These are phyloP conservation scores for Ceratobasidium sp. DNA, from an alignment of 1,284 basidiomycete genomes.

Conservation along the genomic window DNA sequence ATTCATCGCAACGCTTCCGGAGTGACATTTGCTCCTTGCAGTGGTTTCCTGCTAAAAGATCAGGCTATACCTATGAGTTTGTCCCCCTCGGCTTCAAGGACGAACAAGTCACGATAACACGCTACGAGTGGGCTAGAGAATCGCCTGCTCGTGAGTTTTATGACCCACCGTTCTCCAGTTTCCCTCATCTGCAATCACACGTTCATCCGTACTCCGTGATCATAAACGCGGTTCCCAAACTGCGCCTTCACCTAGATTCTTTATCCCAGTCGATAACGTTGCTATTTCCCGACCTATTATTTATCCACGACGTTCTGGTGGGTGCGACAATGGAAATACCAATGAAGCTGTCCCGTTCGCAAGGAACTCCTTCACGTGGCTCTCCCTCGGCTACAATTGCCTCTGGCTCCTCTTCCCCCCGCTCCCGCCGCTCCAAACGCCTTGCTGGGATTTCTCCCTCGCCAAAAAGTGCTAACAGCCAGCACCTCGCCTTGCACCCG, in stretches of 20 bases:
- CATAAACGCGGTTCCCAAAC: not conserved
- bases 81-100: not conserved
- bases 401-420: not conserved
- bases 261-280: not conserved
- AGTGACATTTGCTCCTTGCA: not conserved
- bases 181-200: not conserved
- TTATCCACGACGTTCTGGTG: not conserved
- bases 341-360: too few species aligned
- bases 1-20: not conserved
- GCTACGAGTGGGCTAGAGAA: not conserved
- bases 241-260: not conserved
- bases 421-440: too few species aligned
- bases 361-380: not conserved
- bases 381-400: not conserved
- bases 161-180: not conserved
- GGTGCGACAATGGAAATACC: not conserved
- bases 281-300: not conserved
- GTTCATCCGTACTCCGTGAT: constrained; percentile 7
- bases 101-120: not conserved
- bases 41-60: not conserved
- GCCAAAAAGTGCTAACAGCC: too few species aligned
- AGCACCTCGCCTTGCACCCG: too few species aligned
- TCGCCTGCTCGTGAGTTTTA: not conserved
- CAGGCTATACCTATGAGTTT: not conserved
- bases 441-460: too few species aligned